Evolutionary conservation across 495 filamentous ascomycete species (phyloP).

Genomic region (Amphirosellinia nigrospora): DNA sequence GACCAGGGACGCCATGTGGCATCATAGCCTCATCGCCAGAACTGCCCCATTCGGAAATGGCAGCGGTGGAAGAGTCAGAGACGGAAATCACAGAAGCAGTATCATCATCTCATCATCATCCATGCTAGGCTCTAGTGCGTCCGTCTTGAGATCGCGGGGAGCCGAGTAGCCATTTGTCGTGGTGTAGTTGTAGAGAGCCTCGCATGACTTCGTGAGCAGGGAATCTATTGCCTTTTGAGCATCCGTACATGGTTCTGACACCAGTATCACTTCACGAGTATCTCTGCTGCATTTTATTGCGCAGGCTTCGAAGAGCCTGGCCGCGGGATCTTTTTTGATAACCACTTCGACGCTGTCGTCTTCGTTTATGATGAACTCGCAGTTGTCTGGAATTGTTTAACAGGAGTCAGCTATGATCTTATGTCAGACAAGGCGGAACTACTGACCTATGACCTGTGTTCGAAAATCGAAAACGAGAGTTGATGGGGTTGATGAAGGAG

Average conservation of each 20-base stretch:
- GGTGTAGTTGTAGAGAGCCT: conserved; percentile 47
- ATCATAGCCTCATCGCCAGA: conserved; percentile 39
- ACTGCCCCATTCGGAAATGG: conserved; percentile 35
- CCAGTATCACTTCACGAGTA: conserved; percentile 41
- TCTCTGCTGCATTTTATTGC: conserved; percentile 38
- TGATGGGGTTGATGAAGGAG: conserved; percentile 7
- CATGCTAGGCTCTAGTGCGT: conserved; percentile 18
- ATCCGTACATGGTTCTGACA: conserved; percentile 31
- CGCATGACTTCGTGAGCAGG: conserved; percentile 45
- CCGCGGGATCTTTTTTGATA: conserved; percentile 40
- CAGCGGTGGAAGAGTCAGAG: conserved; percentile 37
- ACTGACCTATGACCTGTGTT: conserved; percentile 36
- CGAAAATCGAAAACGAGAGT: conserved; percentile 21
- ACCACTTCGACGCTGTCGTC: conserved; percentile 42
- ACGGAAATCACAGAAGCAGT: conserved; percentile 32
- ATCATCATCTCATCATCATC: conserved; percentile 37
- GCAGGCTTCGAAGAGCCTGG: conserved; percentile 41
- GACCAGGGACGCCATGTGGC: background rate
- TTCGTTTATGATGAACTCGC: conserved; percentile 41
- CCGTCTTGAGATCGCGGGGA: conserved; percentile 28
- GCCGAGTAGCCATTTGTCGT: conserved; percentile 43
- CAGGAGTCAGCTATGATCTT: conserved; percentile 15
- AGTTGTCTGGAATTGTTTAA: conserved; percentile 42
- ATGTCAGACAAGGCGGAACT: conserved; percentile 1
- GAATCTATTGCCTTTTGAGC: conserved; percentile 34